Evolutionary conservation across 192 early-diverging fungal genomes (phyloP).

Genomic region (Spizellomyces sp.): DNA sequence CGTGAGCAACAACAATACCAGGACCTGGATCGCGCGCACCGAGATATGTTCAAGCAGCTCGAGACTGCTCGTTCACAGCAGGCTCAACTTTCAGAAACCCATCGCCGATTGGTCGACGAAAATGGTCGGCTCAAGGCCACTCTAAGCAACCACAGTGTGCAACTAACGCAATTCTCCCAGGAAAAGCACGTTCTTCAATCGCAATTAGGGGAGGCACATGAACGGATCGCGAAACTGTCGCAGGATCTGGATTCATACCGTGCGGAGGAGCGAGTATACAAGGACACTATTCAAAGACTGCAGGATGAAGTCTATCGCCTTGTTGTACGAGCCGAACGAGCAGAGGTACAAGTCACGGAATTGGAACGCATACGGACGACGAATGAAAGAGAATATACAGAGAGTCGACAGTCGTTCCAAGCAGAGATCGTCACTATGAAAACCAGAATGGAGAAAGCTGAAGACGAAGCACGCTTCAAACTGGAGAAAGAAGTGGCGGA

Average conservation of each 20-base stretch:
- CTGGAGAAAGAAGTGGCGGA: slow-evolving; percentile 8
- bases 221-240: slow-evolving; percentile 20
- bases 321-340: slow-evolving; percentile 19
- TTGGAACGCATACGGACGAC: slow-evolving; percentile 8
- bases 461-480: slow-evolving; percentile 7
- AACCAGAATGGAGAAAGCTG: neutral
- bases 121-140: slow-evolving; percentile 33
- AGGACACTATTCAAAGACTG: neutral
- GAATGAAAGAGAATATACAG: neutral
- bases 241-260: slow-evolving; percentile 7
- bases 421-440: slow-evolving; percentile 5
- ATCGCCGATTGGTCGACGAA: slow-evolving; percentile 23
- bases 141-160: neutral
- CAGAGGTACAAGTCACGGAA: slow-evolving; percentile 4
- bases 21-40: slow-evolving; percentile 15
- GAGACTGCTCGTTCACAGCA: slow-evolving; percentile 22
- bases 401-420: neutral
- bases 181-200: slow-evolving; percentile 25
- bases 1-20: slow-evolving; percentile 24
- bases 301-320: neutral
- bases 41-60: slow-evolving; percentile 28
- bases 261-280: neutral
- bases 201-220: slow-evolving; percentile 22
- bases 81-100: slow-evolving; percentile 15
- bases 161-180: slow-evolving; percentile 20